Conservation (phyloP, 2,329 filamentous ascomycete genomes). For the Tolypocladium capitatum region DNA sequence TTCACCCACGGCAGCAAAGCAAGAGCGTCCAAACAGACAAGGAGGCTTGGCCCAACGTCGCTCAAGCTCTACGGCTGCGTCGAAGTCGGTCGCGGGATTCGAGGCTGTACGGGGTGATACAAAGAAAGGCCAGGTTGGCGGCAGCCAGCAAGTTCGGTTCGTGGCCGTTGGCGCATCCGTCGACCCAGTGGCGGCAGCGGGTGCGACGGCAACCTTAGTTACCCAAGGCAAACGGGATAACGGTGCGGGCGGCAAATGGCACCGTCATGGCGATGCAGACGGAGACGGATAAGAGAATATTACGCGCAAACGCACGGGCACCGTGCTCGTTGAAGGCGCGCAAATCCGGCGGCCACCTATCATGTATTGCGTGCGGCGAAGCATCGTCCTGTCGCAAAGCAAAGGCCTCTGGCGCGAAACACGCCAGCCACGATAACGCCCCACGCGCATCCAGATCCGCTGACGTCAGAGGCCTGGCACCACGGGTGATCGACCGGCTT, state of each 20-base stretch:
- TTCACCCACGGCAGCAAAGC: neutral
- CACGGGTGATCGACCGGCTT: neutral
- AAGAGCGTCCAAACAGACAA: neutral
- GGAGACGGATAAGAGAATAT: too few species aligned
- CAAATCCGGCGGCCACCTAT: too few species aligned
- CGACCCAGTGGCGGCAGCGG: neutral
- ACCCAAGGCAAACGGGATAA: too few species aligned
- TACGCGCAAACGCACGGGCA: too few species aligned
- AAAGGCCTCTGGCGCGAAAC: neutral
- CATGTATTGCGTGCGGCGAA: neutral
- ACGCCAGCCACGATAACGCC: neutral
- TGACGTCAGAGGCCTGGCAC: neutral
- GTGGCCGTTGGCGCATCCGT: neutral
- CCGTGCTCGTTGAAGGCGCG: too few species aligned
- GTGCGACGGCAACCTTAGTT: neutral
- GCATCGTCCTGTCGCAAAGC: neutral
- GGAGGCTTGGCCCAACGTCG: neutral
- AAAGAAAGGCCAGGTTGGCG: too few species aligned
- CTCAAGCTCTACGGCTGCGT: neutral
- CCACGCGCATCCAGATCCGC: neutral
- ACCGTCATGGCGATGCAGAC: too few species aligned
- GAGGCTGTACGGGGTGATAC: too few species aligned
- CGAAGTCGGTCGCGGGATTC: neutral
- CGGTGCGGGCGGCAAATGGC: too few species aligned
- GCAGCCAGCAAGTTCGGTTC: too few species aligned